Conservation (phyloP, 208 protist genomes). For the Leishmania lainsoni region DNA sequence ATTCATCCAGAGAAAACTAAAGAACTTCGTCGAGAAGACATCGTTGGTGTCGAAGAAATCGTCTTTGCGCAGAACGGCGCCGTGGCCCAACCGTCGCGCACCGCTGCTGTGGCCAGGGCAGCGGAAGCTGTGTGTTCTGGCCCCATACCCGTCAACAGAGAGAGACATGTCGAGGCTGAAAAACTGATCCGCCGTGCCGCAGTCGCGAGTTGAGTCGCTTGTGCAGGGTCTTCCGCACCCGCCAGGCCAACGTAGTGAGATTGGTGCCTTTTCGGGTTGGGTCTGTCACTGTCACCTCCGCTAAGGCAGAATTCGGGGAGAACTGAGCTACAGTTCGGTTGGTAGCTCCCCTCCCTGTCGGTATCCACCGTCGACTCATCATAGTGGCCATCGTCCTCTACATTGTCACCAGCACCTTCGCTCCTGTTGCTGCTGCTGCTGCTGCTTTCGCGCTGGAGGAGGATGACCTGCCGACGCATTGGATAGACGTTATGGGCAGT, state of each 20-base stretch:
- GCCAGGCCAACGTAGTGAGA: not conserved
- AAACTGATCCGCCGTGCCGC: slow-evolving; percentile 17
- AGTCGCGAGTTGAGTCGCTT: not conserved
- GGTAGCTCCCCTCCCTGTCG: slow-evolving; percentile 8
- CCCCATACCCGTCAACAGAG: not conserved
- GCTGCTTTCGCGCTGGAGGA: slow-evolving; percentile 17
- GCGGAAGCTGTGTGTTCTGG: not conserved
- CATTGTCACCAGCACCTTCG: not conserved
- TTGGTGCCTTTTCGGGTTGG: not conserved
- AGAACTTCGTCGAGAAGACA: slow-evolving; percentile 62
- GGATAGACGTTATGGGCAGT: slow-evolving; percentile 38
- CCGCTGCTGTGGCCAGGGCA: not conserved
- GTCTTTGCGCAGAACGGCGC: slow-evolving; percentile 30
- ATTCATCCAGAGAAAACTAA: slow-evolving; percentile 47
- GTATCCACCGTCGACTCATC: slow-evolving; percentile 14
- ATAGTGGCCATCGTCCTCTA: not conserved
- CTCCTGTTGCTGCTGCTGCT: slow-evolving; percentile 23
- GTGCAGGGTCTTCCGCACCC: not conserved
- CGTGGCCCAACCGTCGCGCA: slow-evolving; percentile 18
- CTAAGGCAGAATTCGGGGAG: not conserved
- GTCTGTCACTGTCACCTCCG: not conserved
- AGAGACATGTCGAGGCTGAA: slow-evolving; percentile 23
- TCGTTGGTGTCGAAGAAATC: slow-evolving; percentile 51
- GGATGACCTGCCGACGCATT: slow-evolving; percentile 13
- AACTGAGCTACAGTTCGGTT: not conserved